A percentile compares a stretch with the other conserved stretches of the same genome.
Evolutionary conservation across 768 basidiomycete species (phyloP).

Genomic region (Candolleomyces aberdarensis): DNA sequence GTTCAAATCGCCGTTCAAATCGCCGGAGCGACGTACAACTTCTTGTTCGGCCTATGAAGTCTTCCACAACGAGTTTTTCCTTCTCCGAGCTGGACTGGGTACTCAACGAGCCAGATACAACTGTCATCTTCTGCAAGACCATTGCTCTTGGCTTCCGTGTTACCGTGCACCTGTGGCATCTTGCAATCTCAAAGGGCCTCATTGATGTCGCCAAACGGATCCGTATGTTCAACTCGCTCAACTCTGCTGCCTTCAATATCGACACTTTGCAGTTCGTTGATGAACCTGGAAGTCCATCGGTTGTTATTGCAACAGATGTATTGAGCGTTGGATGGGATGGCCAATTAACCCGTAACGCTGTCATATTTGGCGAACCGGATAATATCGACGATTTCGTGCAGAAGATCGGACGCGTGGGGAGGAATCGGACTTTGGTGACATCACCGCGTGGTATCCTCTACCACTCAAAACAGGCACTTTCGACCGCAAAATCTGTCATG

Average conservation of each 20-base stretch:
- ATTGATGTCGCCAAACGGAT: not conserved
- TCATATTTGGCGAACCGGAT: conserved; percentile 14
- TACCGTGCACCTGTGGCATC: conserved; percentile 17
- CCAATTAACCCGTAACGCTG: conserved; percentile 7
- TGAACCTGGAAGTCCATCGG: not conserved
- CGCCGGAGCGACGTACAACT: conserved; percentile 22
- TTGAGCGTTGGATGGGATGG: conserved; percentile 19
- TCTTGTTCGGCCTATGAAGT: conserved; percentile 15
- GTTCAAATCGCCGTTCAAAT: conserved; percentile 22
- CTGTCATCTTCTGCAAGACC: conserved; percentile 24
- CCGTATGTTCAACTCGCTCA: conserved; percentile 13
- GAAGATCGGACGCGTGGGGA: conserved; percentile 11
- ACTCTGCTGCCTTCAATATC: conserved; percentile 9
- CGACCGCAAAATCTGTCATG: not conserved
- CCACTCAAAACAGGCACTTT: not conserved
- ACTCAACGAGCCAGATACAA: conserved; percentile 13
- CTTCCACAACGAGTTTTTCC: conserved; percentile 10
- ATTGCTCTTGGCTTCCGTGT: conserved; percentile 21
- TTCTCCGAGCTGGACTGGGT: conserved; percentile 26
- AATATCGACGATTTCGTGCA: conserved; percentile 15
- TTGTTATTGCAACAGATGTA: conserved; percentile 15
- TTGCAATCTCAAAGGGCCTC: conserved; percentile 18
- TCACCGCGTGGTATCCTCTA: not conserved
- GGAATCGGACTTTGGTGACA: not conserved
- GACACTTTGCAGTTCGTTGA: conserved; percentile 13